A percentile compares a stretch with the other conserved stretches of the same genome.
Evolutionary conservation across 164 flowering plant genomes (phyloP).

Genomic region (Amborella trichopoda): DNA sequence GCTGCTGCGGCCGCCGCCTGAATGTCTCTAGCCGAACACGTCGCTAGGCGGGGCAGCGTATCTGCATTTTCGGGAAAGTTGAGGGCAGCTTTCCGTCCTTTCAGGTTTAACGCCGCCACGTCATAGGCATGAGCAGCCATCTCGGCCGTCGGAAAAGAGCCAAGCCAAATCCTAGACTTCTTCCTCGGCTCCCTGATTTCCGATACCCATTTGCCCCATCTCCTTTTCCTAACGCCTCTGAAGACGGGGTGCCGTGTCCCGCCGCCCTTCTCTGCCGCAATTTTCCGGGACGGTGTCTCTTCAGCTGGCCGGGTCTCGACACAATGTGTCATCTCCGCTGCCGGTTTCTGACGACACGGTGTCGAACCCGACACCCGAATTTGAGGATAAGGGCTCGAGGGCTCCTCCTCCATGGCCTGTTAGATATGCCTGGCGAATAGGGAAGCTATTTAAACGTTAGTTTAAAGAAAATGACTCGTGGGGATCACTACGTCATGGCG

Average conservation of each 20-base stretch:
- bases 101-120: constrained; percentile 51
- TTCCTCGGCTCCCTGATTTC: constrained; percentile 68
- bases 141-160: constrained; percentile 59
- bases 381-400: too few relatives aligned
- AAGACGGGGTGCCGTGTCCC: constrained; percentile 46
- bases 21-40: constrained; percentile 43
- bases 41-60: constrained; percentile 36
- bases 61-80: constrained; percentile 61
- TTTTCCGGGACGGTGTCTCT: neutral
- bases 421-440: too few relatives aligned
- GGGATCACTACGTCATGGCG: too few relatives aligned
- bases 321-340: too few relatives aligned
- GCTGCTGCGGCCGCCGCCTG: constrained; percentile 59
- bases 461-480: too few relatives aligned
- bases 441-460: too few relatives aligned
- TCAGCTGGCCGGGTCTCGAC: neutral
- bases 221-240: constrained; percentile 54
- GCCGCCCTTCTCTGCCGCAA: constrained; percentile 4
- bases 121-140: constrained; percentile 80
- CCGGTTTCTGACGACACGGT: too few relatives aligned
- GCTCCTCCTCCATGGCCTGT: too few relatives aligned
- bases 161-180: constrained; percentile 68
- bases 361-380: too few relatives aligned
- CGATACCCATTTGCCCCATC: constrained; percentile 83
- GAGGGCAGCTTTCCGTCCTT: constrained; percentile 41